Percentiles rank a stretch among this genome's conserved stretches.
Conservation (phyloP, 1,139 yeast species). For the Starmera stellimalicola region DNA sequence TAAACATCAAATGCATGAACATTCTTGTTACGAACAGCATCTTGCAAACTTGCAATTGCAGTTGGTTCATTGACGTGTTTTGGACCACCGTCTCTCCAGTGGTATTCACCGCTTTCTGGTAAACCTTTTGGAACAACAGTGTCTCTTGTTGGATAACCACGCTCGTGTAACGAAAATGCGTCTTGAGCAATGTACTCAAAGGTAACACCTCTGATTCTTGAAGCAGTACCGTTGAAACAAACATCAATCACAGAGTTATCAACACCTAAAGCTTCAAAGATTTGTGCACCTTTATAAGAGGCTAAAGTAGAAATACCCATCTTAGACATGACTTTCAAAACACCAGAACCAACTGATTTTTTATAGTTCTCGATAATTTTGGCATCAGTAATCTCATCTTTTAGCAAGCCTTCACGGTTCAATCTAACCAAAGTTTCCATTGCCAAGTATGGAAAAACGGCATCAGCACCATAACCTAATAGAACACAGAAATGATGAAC, state of each 20-base stretch:
- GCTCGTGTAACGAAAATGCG: slow-evolving; percentile 86
- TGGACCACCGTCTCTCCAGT: slow-evolving; percentile 98
- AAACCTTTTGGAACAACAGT: slow-evolving; percentile 58
- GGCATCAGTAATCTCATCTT: slow-evolving; percentile 43
- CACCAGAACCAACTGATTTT: slow-evolving; percentile 79
- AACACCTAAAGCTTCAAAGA: slow-evolving; percentile 92
- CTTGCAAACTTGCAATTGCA: slow-evolving; percentile 92
- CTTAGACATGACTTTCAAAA: slow-evolving; percentile 94
- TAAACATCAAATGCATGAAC: slow-evolving; percentile 88
- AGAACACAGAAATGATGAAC: slow-evolving; percentile 93
- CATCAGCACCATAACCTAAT: slow-evolving; percentile 97
- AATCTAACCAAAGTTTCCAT: slow-evolving; percentile 82
- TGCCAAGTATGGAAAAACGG: slow-evolving; percentile 86
- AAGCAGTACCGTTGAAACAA: slow-evolving; percentile 96
- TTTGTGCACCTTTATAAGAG: slow-evolving; percentile 97
- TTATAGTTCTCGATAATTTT: slow-evolving; percentile 68
- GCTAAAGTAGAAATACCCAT: slow-evolving; percentile 99
- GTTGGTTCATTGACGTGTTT: slow-evolving; percentile 91
- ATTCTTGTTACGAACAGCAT: slow-evolving; percentile 93
- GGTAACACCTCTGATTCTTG: slow-evolving; percentile 91
- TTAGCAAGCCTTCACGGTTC: slow-evolving; percentile 71
- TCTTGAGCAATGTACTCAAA: slow-evolving; percentile 95
- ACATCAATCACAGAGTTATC: slow-evolving; percentile 93
- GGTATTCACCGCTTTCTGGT: slow-evolving; percentile 95
- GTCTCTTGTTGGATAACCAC: slow-evolving; percentile 77